These are phyloP conservation scores for Teratosphaeria zuluensis DNA, from an alignment of 2,329 filamentous ascomycete species.

Conservation along the genomic window DNA sequence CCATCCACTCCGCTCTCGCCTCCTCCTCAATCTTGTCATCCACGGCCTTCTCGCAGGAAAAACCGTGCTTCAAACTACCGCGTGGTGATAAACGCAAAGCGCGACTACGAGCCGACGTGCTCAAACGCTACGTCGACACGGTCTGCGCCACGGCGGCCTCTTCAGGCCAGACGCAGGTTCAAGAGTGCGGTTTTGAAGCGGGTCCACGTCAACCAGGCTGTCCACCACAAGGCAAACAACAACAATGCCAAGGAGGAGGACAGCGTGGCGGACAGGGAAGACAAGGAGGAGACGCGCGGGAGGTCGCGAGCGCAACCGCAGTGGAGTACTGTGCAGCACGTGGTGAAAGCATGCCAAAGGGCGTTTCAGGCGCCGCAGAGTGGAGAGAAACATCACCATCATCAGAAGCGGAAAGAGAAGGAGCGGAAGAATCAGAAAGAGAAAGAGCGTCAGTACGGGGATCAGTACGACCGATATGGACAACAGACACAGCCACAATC, in stretches of 20 bases:
- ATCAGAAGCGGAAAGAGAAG: conserved; percentile 22
- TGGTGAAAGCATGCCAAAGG: conserved; percentile 18
- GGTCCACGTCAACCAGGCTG: conserved; percentile 32
- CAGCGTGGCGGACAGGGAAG: conserved; percentile 11
- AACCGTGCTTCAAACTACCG: conserved; percentile 42
- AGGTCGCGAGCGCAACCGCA: background rate
- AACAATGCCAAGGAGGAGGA: conserved; percentile 11
- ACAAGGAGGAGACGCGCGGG: conserved; percentile 11
- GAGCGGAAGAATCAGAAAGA: conserved; percentile 15
- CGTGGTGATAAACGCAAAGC: conserved; percentile 39
- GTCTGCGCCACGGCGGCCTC: conserved; percentile 28
- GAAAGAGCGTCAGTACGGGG: conserved; percentile 18
- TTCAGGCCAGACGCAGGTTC: conserved; percentile 27
- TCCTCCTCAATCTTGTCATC: conserved; percentile 35
- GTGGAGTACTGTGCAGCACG: conserved; percentile 10
- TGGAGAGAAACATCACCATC: conserved; percentile 27
- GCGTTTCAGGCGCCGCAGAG: conserved; percentile 21
- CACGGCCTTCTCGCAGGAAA: conserved; percentile 36
- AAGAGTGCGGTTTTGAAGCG: conserved; percentile 43
- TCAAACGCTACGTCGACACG: conserved; percentile 37
- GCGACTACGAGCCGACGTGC: conserved; percentile 32
- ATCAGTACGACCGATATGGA: conserved; percentile 22
- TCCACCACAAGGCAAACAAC: conserved; percentile 8
- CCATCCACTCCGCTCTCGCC: conserved; percentile 41
- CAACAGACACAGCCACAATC: conserved; percentile 21